These are phyloP conservation scores for Sphaerostilbella broomeana DNA, from an alignment of 2,329 filamentous ascomycete genomes.

Conservation along the genomic window DNA sequence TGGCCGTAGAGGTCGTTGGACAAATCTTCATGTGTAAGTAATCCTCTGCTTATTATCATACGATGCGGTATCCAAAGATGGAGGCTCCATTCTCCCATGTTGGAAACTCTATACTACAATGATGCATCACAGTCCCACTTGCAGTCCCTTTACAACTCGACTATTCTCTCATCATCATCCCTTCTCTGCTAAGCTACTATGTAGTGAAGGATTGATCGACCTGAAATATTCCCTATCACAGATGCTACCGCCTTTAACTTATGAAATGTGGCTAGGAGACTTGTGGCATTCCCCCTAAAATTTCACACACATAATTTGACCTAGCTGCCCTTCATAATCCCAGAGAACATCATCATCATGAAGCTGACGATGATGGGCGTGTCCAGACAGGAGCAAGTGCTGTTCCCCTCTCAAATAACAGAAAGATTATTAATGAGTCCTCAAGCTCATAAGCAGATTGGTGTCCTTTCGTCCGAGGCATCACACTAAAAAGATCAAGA, in stretches of 20 bases:
- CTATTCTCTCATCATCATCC: not conserved
- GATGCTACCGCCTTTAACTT: constrained; percentile 61
- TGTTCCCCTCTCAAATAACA: constrained; percentile 4
- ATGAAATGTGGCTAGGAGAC: constrained; percentile 60
- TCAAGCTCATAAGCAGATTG: constrained; percentile 76
- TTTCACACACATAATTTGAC: not conserved
- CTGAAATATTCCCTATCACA: constrained; percentile 59
- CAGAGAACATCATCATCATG: constrained; percentile 65
- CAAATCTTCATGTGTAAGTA: constrained; percentile 48
- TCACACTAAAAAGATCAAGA: constrained; percentile 51
- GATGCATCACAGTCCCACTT: too few species aligned
- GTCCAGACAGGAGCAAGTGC: constrained; percentile 57
- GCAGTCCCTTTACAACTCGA: too few species aligned
- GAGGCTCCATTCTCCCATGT: too few species aligned
- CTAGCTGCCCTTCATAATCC: constrained; percentile 75
- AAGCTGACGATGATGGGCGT: constrained; percentile 63
- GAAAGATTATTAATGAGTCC: constrained; percentile 7
- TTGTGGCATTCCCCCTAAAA: constrained; percentile 65
- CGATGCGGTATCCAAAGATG: not conserved
- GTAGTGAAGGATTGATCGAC: constrained; percentile 51
- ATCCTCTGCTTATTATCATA: not conserved
- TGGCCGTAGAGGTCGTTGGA: constrained; percentile 66
- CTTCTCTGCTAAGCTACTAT: not conserved
- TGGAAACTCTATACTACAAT: too few species aligned
- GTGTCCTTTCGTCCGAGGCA: constrained; percentile 73